phyloP scores from a whole-genome alignment of 805 yeast genomes.

The Lipomyces mesembrius region DNA sequence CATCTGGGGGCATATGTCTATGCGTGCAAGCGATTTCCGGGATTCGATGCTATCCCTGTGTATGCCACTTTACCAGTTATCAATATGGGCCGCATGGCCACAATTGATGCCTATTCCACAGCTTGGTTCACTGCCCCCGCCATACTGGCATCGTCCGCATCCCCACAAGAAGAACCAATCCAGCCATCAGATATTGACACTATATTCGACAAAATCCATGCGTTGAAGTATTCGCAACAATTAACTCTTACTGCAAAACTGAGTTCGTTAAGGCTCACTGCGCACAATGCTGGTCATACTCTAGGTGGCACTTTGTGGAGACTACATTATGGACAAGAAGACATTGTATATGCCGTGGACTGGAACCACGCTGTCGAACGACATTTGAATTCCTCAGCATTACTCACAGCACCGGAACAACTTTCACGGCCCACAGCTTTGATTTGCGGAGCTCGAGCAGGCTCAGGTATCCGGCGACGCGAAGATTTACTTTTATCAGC shows the following conservation, averaged over 20 bases:
- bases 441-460: conserved; percentile 65
- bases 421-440: conserved; percentile 80
- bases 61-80: conserved; percentile 90
- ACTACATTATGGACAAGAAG: conserved; percentile 71
- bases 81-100: conserved; percentile 81
- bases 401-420: conserved; percentile 61
- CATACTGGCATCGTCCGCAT: background rate
- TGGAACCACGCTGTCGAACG: conserved; percentile 96
- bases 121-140: conserved; percentile 58
- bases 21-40: conserved; percentile 61
- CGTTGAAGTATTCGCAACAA: conserved; percentile 81
- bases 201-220: conserved; percentile 69
- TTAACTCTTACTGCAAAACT: conserved; percentile 61
- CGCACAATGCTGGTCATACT: conserved; percentile 89
- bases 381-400: conserved; percentile 71
- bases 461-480: conserved; percentile 68
- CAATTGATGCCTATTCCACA: conserved; percentile 79
- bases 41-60: conserved; percentile 60
- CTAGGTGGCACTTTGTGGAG: conserved; percentile 94
- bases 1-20: conserved; percentile 80
- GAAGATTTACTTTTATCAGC: conserved; percentile 60
- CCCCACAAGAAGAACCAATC: background rate
- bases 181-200: conserved; percentile 69
- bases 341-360: conserved; percentile 82
- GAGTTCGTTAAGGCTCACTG: conserved; percentile 60